Conservation (phyloP, 805 yeast species). For the Metschnikowia gruessii region DNA sequence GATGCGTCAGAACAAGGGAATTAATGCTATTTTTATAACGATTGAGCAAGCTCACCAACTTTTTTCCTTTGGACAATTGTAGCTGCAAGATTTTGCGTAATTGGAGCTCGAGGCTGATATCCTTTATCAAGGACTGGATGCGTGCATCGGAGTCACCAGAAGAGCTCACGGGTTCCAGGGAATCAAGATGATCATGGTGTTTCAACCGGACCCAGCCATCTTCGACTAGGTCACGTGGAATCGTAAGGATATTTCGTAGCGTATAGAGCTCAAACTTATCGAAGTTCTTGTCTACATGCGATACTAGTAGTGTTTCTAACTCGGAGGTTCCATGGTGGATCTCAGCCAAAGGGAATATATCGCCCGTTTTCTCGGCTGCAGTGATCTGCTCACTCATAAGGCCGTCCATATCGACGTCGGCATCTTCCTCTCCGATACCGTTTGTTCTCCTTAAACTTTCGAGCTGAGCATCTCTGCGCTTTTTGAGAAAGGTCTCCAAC, state of each 20-base stretch:
- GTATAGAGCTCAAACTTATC: constrained; percentile 85
- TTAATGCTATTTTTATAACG: constrained; percentile 30
- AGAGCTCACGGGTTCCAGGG: neutral
- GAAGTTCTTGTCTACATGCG: constrained; percentile 73
- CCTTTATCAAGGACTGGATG: constrained; percentile 27
- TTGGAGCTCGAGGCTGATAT: constrained; percentile 43
- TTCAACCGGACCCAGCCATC: constrained; percentile 65
- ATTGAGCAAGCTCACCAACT: constrained; percentile 31
- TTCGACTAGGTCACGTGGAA: constrained; percentile 63
- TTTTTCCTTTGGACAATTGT: constrained; percentile 39
- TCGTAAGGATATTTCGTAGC: constrained; percentile 66
- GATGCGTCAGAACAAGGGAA: constrained; percentile 18
- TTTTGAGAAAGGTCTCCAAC: constrained; percentile 59
- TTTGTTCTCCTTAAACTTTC: constrained; percentile 16
- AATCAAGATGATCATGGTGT: constrained; percentile 60
- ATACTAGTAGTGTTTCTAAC: constrained; percentile 71
- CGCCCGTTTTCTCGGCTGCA: constrained; percentile 8
- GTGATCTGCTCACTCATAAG: constrained; percentile 6
- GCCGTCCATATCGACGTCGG: constrained; percentile 3
- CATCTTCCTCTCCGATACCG: constrained; percentile 17
- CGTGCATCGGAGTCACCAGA: neutral
- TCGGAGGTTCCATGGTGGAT: constrained; percentile 77
- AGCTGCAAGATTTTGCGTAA: constrained; percentile 40
- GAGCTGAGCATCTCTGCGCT: constrained; percentile 20
- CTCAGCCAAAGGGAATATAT: constrained; percentile 40